Conservation (phyloP, 1,284 basidiomycete species). For the Apiotrichum montevideense region DNA sequence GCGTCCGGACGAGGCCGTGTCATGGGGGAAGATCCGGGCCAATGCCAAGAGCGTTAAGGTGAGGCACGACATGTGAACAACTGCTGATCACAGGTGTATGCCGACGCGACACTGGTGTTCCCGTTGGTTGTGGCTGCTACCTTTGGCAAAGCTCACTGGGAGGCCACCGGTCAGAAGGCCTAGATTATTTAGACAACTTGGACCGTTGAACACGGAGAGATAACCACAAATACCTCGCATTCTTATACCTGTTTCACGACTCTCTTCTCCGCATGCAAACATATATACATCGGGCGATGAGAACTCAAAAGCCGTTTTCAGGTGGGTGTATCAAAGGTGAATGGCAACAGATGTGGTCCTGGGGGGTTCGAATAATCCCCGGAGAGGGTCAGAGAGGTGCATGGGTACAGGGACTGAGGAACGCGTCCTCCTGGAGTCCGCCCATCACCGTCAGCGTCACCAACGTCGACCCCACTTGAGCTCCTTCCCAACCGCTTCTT, state of each 20-base stretch:
- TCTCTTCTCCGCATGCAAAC: background rate
- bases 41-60: slow-evolving; percentile 90
- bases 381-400: too few relatives aligned
- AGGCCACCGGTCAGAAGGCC: slow-evolving; percentile 11
- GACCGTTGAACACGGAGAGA: background rate
- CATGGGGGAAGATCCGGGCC: slow-evolving; percentile 97
- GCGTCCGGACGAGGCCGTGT: slow-evolving; percentile 93
- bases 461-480: too few relatives aligned
- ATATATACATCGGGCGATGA: background rate
- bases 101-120: slow-evolving; percentile 79
- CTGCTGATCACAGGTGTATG: slow-evolving; percentile 48
- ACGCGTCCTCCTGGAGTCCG: too few relatives aligned
- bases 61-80: background rate
- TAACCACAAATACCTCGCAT: background rate
- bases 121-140: slow-evolving; percentile 82
- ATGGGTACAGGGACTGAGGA: too few relatives aligned
- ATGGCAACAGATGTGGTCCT: too few relatives aligned
- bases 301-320: too few relatives aligned
- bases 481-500: too few relatives aligned
- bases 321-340: too few relatives aligned
- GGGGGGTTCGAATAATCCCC: too few relatives aligned
- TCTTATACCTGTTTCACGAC: background rate
- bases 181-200: background rate
- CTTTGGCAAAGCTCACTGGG: slow-evolving; percentile 59
- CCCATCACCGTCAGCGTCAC: too few relatives aligned